Percentiles rank a stretch among this genome's conserved stretches.
phyloP scores from a whole-genome alignment of 768 basidiomycete genomes.

The Psilocybe cyanescens region DNA sequence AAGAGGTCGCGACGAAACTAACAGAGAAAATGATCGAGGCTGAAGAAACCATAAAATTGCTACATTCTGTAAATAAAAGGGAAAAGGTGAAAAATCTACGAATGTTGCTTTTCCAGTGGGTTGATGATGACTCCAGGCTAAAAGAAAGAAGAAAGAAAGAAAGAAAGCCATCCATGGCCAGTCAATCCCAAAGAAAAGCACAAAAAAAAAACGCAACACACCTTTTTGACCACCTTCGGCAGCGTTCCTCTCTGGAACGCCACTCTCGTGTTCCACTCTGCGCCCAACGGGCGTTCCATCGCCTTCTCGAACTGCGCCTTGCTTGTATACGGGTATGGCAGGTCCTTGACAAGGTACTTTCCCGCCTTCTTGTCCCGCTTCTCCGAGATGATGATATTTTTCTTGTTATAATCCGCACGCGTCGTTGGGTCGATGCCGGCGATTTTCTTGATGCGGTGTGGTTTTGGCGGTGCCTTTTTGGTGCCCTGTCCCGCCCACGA shows the following conservation, averaged over 20 bases:
- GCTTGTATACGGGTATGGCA: conserved; percentile 95
- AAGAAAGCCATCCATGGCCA: conserved; percentile 2
- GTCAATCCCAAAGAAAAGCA: not conserved
- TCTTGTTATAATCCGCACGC: conserved; percentile 84
- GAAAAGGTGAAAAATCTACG: not conserved
- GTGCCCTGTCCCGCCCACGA: conserved; percentile 88
- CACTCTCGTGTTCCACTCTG: conserved; percentile 92
- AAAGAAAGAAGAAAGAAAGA: not conserved
- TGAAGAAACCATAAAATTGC: too few species aligned
- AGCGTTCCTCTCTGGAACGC: conserved; percentile 84
- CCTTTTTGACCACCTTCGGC: conserved; percentile 89
- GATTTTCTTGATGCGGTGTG: conserved; percentile 78
- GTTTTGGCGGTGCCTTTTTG: conserved; percentile 61
- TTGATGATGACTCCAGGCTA: conserved; percentile 76
- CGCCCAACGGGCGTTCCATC: conserved; percentile 81
- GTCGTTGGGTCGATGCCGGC: conserved; percentile 79
- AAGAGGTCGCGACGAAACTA: too few species aligned
- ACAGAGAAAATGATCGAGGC: too few species aligned
- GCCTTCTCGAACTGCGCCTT: conserved; percentile 89
- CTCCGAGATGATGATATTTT: conserved; percentile 94
- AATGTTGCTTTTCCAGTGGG: conserved; percentile 55
- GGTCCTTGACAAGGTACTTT: conserved; percentile 87
- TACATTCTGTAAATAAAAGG: not conserved
- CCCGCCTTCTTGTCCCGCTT: conserved; percentile 92
- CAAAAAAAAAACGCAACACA: conserved; percentile 27